These are phyloP conservation scores for Ogataea populi-albae DNA, from an alignment of 805 yeast species.

Conservation along the genomic window DNA sequence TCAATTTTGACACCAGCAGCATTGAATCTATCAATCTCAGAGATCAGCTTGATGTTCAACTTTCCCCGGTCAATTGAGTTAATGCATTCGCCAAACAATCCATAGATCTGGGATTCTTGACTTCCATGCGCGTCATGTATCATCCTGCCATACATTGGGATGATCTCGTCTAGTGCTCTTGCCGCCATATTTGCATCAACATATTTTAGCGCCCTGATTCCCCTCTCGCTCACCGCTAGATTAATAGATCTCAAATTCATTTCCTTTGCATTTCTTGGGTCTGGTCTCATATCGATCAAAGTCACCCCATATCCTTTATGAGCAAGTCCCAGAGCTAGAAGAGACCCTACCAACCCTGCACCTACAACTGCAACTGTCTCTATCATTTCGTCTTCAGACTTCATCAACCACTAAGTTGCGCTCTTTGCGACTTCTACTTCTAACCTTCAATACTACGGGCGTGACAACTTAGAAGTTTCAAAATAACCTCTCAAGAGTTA, in stretches of 20 bases:
- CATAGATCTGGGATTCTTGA: constrained; percentile 70
- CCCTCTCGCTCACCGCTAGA: constrained; percentile 84
- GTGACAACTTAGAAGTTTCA: too few species aligned
- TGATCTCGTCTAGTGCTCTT: constrained; percentile 54
- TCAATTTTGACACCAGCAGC: constrained; percentile 30
- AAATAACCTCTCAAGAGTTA: too few species aligned
- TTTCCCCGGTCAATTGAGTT: constrained; percentile 79
- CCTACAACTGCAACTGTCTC: constrained; percentile 65
- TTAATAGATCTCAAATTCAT: constrained; percentile 65
- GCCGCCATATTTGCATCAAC: constrained; percentile 60
- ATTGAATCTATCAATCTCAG: constrained; percentile 53
- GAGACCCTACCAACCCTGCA: constrained; percentile 87
- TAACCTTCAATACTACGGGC: too few species aligned
- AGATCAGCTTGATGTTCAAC: constrained; percentile 62
- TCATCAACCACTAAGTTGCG: too few species aligned
- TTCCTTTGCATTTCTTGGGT: constrained; percentile 46
- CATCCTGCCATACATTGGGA: constrained; percentile 91
- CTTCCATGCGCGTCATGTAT: constrained; percentile 67
- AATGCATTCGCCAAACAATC: constrained; percentile 76
- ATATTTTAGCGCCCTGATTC: constrained; percentile 63
- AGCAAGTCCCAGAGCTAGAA: constrained; percentile 77
- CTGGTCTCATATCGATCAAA: constrained; percentile 67
- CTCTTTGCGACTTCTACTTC: too few species aligned
- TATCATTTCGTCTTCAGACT: too few species aligned
- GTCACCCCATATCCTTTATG: constrained; percentile 70